Percentiles rank a stretch among this genome's conserved stretches.
phyloP scores from a whole-genome alignment of 1,284 basidiomycete species.

The Retiboletus flavoniger region DNA sequence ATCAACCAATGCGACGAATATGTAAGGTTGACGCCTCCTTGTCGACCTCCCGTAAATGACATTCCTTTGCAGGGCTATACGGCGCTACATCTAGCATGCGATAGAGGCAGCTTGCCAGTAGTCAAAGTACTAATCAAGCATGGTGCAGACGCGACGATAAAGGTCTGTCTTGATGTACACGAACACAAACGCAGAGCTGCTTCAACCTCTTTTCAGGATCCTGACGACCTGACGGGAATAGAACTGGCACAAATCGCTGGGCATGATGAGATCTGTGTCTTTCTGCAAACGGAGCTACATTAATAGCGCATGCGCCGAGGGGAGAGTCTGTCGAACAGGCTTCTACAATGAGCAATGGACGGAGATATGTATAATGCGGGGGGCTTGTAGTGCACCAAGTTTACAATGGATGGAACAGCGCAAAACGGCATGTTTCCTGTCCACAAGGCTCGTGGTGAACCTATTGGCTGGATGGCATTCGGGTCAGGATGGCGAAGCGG shows the following conservation, averaged over 20 bases:
- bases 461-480: background rate
- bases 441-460: background rate
- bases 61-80: slow-evolving; percentile 68
- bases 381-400: slow-evolving; percentile 1
- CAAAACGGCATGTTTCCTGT: background rate
- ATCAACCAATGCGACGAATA: slow-evolving; percentile 58
- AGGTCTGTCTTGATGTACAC: slow-evolving; percentile 42
- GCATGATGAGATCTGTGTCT: slow-evolving; percentile 56
- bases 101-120: slow-evolving; percentile 65
- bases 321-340: background rate
- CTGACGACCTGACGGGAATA: slow-evolving; percentile 63
- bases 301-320: slow-evolving; percentile 12
- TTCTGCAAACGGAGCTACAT: slow-evolving; percentile 40
- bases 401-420: background rate
- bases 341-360: slow-evolving; percentile 10
- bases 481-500: slow-evolving; percentile 16
- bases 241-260: slow-evolving; percentile 70
- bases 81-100: slow-evolving; percentile 80
- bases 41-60: slow-evolving; percentile 1
- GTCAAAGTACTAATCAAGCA: slow-evolving; percentile 61
- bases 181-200: background rate
- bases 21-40: slow-evolving; percentile 43
- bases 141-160: slow-evolving; percentile 64
- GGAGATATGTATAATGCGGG: slow-evolving; percentile 1
- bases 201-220: slow-evolving; percentile 51